Conservation (phyloP, 495 filamentous ascomycete genomes). For the Physcia stellaris region DNA sequence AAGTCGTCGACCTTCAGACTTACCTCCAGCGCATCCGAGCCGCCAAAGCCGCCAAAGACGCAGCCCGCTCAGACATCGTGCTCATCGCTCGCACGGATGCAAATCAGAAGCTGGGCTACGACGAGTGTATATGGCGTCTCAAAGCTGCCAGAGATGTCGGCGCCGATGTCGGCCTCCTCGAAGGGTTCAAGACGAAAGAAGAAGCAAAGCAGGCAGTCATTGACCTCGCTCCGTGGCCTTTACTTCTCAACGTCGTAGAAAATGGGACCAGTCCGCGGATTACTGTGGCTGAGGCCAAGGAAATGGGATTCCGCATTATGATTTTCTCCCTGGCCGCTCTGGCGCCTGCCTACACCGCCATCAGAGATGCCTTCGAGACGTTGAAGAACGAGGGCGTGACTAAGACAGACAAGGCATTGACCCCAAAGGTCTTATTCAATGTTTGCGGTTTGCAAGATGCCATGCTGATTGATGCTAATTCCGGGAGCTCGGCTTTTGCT, state of each 20-base stretch:
- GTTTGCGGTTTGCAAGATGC: conserved; percentile 45
- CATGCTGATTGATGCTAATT: conserved; percentile 40
- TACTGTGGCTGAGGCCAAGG: conserved; percentile 39
- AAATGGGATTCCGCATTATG: conserved; percentile 50
- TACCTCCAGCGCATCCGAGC: conserved; percentile 45
- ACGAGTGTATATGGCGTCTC: conserved; percentile 42
- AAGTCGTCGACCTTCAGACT: conserved; percentile 37
- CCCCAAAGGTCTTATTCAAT: conserved; percentile 37
- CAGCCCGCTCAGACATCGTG: conserved; percentile 42
- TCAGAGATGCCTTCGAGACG: conserved; percentile 28
- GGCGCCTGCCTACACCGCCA: conserved; percentile 38
- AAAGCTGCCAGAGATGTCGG: conserved; percentile 41
- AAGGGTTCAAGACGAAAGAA: conserved; percentile 45
- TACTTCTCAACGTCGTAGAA: conserved; percentile 52
- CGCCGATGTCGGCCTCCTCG: conserved; percentile 52
- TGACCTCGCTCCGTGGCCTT: conserved; percentile 42
- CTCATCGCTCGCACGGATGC: conserved; percentile 60
- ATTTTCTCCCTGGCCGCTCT: conserved; percentile 43
- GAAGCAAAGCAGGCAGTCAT: conserved; percentile 36
- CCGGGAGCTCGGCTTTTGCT: conserved; percentile 26
- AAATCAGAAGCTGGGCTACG: conserved; percentile 47
- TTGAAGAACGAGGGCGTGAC: conserved; percentile 36
- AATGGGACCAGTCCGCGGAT: conserved; percentile 45
- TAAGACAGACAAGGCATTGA: conserved; percentile 32
- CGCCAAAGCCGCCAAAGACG: conserved; percentile 32